Percentiles rank a stretch among this genome's conserved stretches.
phyloP scores from a whole-genome alignment of 2,329 filamentous ascomycete genomes.

The Colletotrichum karsti region DNA sequence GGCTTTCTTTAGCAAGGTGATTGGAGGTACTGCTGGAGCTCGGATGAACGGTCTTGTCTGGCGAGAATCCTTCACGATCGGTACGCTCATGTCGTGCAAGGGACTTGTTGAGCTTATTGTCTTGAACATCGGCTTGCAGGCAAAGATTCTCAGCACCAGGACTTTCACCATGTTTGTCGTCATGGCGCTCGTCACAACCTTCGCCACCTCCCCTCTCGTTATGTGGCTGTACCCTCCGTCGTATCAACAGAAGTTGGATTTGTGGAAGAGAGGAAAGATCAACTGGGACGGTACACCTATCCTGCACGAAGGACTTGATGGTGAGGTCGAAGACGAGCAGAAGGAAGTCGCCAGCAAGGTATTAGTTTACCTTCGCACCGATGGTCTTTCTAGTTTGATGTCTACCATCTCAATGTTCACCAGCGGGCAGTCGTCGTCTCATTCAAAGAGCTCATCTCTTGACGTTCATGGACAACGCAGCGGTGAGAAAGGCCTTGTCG shows the following conservation, averaged over 20 bases:
- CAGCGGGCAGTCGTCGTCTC: slow-evolving; percentile 9
- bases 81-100: slow-evolving; percentile 95
- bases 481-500: slow-evolving; percentile 17
- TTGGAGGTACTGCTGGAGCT: slow-evolving; percentile 83
- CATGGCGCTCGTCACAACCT: slow-evolving; percentile 90
- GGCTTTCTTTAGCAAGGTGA: slow-evolving; percentile 86
- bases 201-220: slow-evolving; percentile 82
- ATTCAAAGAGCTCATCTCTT: background rate
- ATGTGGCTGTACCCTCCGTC: slow-evolving; percentile 76
- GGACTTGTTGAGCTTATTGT: slow-evolving; percentile 95
- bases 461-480: background rate
- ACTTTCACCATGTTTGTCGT: slow-evolving; percentile 96
- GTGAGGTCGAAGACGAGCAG: slow-evolving; percentile 39
- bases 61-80: slow-evolving; percentile 90
- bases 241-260: slow-evolving; percentile 61
- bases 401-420: slow-evolving; percentile 85
- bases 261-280: slow-evolving; percentile 82
- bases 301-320: slow-evolving; percentile 42
- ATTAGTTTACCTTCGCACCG: slow-evolving; percentile 58
- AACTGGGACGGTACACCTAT: slow-evolving; percentile 70
- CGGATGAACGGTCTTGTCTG: slow-evolving; percentile 81
- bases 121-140: slow-evolving; percentile 82
- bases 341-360: slow-evolving; percentile 33
- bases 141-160: slow-evolving; percentile 79
- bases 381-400: slow-evolving; percentile 78